These are phyloP conservation scores for Hypoxylon sp. DNA, from an alignment of 2,329 filamentous ascomycete species.

Conservation along the genomic window DNA sequence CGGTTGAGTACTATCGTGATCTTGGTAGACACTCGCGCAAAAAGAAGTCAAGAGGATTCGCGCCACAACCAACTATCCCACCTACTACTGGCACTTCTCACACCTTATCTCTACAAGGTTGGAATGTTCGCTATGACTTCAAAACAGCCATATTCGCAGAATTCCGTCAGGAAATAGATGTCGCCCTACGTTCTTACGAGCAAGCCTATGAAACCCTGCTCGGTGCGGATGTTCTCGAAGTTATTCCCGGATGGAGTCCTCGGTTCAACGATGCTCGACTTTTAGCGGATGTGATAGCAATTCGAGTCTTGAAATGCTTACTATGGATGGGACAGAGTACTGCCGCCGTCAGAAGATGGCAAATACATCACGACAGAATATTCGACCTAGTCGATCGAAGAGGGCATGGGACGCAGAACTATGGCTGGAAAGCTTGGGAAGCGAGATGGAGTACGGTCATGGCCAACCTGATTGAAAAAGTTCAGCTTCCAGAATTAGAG, in stretches of 20 bases:
- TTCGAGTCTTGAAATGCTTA: constrained; percentile 86
- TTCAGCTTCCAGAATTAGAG: constrained; percentile 66
- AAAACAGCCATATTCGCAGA: constrained; percentile 93
- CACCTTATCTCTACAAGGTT: constrained; percentile 85
- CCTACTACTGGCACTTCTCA: constrained; percentile 88
- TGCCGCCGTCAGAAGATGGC: constrained; percentile 84
- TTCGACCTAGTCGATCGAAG: constrained; percentile 84
- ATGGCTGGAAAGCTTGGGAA: constrained; percentile 96
- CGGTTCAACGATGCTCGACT: constrained; percentile 95
- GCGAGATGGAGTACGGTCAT: constrained; percentile 77
- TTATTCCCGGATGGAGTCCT: constrained; percentile 89
- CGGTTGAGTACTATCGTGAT: constrained; percentile 93
- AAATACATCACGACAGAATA: constrained; percentile 80
- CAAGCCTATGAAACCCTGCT: constrained; percentile 88
- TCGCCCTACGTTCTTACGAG: constrained; percentile 86
- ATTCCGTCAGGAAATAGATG: constrained; percentile 93
- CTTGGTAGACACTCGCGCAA: constrained; percentile 91
- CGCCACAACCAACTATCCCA: constrained; percentile 85
- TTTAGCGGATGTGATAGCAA: constrained; percentile 83
- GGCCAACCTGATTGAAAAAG: constrained; percentile 72
- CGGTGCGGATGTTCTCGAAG: constrained; percentile 86
- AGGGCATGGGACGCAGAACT: constrained; percentile 88
- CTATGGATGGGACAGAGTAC: constrained; percentile 86
- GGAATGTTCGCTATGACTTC: constrained; percentile 95
- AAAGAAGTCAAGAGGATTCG: constrained; percentile 84